A percentile compares a stretch with the other conserved stretches of the same genome.
Conservation (phyloP, 768 basidiomycete genomes). For the Cystobasidium tubakii region DNA sequence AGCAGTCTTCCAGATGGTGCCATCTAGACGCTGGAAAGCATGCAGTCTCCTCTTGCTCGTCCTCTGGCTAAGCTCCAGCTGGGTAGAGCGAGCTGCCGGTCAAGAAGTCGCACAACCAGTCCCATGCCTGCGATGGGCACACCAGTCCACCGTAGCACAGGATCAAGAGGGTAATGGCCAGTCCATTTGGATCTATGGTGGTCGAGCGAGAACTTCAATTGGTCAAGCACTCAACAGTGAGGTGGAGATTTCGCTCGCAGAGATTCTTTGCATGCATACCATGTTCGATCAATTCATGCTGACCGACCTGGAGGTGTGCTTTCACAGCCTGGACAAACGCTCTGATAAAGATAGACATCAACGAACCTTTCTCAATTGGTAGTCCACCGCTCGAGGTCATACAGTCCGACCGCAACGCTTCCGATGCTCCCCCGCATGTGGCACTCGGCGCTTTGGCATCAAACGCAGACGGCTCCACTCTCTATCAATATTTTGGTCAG, state of each 20-base stretch:
- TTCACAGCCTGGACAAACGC: constrained; percentile 29
- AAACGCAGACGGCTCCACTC: constrained; percentile 5
- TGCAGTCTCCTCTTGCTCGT: neutral
- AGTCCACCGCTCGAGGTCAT: constrained; percentile 19
- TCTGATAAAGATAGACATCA: constrained; percentile 18
- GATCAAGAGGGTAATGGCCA: neutral
- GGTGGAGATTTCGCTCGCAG: neutral
- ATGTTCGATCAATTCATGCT: neutral
- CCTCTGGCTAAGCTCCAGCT: neutral
- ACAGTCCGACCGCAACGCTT: neutral
- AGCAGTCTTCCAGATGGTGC: neutral
- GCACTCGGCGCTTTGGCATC: constrained; percentile 11
- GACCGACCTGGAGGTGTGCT: neutral
- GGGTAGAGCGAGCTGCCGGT: neutral
- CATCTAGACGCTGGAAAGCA: neutral
- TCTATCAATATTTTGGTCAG: constrained; percentile 23
- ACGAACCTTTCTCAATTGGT: constrained; percentile 4
- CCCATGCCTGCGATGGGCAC: constrained; percentile 22
- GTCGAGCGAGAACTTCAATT: constrained; percentile 20
- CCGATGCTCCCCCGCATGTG: constrained; percentile 16
- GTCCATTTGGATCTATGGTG: constrained; percentile 29
- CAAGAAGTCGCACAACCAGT: constrained; percentile 7
- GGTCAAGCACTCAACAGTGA: constrained; percentile 28
- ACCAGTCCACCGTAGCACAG: constrained; percentile 9
- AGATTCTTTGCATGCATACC: neutral